Conservation (phyloP, 1,284 basidiomycete genomes). For the Moesziomyces globuligerus region DNA sequence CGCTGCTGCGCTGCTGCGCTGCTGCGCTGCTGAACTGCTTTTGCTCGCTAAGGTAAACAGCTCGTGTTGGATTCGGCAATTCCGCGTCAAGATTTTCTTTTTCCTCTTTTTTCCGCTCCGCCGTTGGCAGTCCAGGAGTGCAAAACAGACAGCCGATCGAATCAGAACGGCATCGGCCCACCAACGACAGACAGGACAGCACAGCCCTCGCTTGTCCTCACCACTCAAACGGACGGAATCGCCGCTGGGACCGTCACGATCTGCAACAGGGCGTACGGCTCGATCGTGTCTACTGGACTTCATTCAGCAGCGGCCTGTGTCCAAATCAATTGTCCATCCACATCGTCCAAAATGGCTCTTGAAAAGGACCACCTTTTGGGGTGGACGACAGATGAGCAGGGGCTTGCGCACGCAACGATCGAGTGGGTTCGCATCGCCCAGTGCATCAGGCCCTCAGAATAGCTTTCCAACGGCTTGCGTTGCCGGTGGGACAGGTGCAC, state of each 20-base stretch:
- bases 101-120: too few relatives aligned
- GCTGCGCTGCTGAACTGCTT: too few relatives aligned
- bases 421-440: neutral
- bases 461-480: neutral
- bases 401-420: too few relatives aligned
- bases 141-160: too few relatives aligned
- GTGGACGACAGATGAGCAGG: too few relatives aligned
- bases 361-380: too few relatives aligned
- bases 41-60: neutral
- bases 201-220: too few relatives aligned
- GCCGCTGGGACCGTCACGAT: neutral
- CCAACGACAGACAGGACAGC: neutral
- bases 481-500: too few relatives aligned
- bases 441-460: neutral
- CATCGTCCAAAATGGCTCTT: slow-evolving; percentile 1
- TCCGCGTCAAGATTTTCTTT: neutral
- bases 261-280: neutral
- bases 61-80: neutral
- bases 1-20: too few relatives aligned
- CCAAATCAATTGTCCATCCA: neutral
- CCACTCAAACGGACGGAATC: neutral
- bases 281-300: slow-evolving; percentile 4
- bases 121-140: too few relatives aligned
- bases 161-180: too few relatives aligned
- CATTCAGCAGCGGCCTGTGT: slow-evolving; percentile 9